Evolutionary conservation across 768 basidiomycete genomes (phyloP), one percentile per base, ranked within the genome.

Genomic region (Calocybe indica): DNA sequence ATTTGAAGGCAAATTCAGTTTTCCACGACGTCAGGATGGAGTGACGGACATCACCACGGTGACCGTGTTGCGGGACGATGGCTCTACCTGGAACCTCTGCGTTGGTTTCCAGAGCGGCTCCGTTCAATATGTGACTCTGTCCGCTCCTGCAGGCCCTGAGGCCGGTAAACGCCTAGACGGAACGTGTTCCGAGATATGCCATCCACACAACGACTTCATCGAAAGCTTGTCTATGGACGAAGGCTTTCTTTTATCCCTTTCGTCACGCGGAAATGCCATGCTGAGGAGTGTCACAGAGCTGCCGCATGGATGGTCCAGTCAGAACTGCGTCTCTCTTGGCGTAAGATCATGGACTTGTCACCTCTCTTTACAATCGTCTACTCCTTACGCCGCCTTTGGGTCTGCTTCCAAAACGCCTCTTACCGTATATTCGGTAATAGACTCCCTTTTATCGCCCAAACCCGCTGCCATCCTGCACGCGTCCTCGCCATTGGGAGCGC

Each of bases 301-400:
- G 22, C 22, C 22, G 22, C 22, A 22, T 4, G 22, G 22, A 22
- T 22, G 22, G 22, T 22, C 22, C 4, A 22, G 22, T 22, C 22
- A 1, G 22, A 22, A 22, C 22, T 22, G 22, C 22, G 22, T 22
- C 22, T 22, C 22, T 22, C 22, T 22, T 22, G 22, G 22, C 22
- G 22, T 22, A 22, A 22, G 79, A 37, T 76, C 80, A 54, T 91
- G 88, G 88, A 63, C 72, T 5, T 75, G 78, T 13, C 70, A 81
- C 52, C 73, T 90, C 45, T 79, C 68, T 45, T 62, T 74, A 40
- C 59, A 70, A 7, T 65, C 78, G 10, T 70, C 79, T 3, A 62
- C 71, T 0, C 74, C 83, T 9, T 88, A 78, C 49, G 83, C 82
- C 7, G 81, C 78, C 7, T 82, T 91, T 48, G 88, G 88, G 7